Percentiles rank a stretch among this genome's conserved stretches.
phyloP scores from a whole-genome alignment of 345 rosid genomes.

The Murraya paniculata region DNA sequence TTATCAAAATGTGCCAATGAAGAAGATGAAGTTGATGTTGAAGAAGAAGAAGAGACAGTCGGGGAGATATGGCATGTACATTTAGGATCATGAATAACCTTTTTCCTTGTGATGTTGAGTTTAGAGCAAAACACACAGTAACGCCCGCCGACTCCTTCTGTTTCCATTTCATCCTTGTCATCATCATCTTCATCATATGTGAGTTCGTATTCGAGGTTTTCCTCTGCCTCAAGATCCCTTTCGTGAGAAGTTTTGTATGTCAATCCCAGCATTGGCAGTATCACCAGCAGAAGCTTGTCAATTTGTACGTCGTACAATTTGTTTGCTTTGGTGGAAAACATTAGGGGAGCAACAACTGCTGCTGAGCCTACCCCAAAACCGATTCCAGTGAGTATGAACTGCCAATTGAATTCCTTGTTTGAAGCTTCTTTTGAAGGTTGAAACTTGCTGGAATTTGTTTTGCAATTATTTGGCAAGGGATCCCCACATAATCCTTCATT shows the following conservation, averaged over 20 bases:
- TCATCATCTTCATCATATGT: constrained; percentile 14
- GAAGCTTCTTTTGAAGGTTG: background rate
- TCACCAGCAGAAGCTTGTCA: constrained; percentile 34
- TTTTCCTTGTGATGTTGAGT: constrained; percentile 42
- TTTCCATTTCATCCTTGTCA: constrained; percentile 2
- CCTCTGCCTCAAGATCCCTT: constrained; percentile 32
- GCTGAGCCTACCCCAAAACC: constrained; percentile 62
- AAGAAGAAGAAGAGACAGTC: constrained; percentile 36
- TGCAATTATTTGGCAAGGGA: background rate
- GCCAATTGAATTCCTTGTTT: constrained; percentile 35
- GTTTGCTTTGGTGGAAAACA: constrained; percentile 31
- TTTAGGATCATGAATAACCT: constrained; percentile 40
- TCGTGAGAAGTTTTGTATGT: constrained; percentile 30
- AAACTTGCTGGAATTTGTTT: background rate
- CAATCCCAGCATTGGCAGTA: constrained; percentile 48
- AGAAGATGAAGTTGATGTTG: constrained; percentile 37
- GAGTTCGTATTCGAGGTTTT: constrained; percentile 14
- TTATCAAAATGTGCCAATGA: constrained; percentile 17
- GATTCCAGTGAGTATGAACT: constrained; percentile 38
- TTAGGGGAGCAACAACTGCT: constrained; percentile 31
- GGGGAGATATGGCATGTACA: constrained; percentile 50
- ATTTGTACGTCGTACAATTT: constrained; percentile 27
- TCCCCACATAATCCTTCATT: background rate
- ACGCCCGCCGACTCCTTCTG: constrained; percentile 25
- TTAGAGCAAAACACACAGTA: constrained; percentile 68